Percentiles rank a stretch among this genome's conserved stretches.
Evolutionary conservation across 2,329 filamentous ascomycete genomes (phyloP).

Genomic region (Xylaria sp.): DNA sequence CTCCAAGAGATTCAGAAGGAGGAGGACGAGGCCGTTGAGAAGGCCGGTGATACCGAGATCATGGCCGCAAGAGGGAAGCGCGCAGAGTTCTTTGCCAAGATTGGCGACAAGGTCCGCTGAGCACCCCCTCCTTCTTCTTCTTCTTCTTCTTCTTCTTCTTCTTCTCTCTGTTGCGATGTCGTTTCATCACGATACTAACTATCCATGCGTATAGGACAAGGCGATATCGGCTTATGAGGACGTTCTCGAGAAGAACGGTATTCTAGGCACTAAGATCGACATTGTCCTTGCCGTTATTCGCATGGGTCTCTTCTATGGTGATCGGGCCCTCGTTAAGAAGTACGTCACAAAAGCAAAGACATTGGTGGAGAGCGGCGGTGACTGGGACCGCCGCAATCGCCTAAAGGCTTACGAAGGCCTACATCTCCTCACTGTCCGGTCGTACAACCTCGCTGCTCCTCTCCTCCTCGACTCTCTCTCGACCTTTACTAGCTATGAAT

Average conservation of each 20-base stretch:
- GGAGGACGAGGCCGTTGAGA: conserved; percentile 93
- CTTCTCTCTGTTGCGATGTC: background rate
- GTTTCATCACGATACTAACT: conserved; percentile 5
- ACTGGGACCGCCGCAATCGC: conserved; percentile 98
- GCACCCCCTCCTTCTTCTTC: background rate
- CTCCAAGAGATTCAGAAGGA: conserved; percentile 82
- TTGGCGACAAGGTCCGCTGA: conserved; percentile 86
- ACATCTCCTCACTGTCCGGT: conserved; percentile 90
- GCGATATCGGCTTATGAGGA: conserved; percentile 92
- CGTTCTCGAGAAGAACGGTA: conserved; percentile 96
- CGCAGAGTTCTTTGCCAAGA: conserved; percentile 94
- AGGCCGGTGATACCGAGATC: conserved; percentile 95
- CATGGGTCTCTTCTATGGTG: conserved; percentile 94
- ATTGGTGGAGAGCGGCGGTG: conserved; percentile 92
- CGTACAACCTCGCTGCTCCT: conserved; percentile 88
- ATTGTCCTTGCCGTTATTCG: conserved; percentile 96
- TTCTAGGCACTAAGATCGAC: conserved; percentile 97
- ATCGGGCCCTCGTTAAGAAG: conserved; percentile 92
- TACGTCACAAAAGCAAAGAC: conserved; percentile 89
- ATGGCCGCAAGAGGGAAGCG: conserved; percentile 92
- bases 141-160: background rate
- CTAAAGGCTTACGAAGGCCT: conserved; percentile 98
- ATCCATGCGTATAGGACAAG: conserved; percentile 75
- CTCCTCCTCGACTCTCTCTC: conserved; percentile 96
- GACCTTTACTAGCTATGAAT: conserved; percentile 98